phyloP scores from a whole-genome alignment of 371 early-diverging fungal species.

The Chytridium lagenaria region DNA sequence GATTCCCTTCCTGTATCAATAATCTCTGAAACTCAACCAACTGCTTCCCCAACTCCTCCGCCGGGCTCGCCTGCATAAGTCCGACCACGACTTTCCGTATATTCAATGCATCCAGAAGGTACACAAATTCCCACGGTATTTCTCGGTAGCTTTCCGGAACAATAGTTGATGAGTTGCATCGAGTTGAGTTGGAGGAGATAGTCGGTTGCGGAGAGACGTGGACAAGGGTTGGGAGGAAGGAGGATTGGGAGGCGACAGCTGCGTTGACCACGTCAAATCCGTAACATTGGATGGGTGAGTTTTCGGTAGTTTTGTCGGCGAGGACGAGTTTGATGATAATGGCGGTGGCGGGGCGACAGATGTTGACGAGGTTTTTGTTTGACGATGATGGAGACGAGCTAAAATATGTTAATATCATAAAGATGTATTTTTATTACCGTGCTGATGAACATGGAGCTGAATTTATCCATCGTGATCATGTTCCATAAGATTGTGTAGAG shows the following conservation, averaged over 20 bases:
- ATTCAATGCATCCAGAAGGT: slow-evolving; percentile 57
- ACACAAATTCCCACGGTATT: slow-evolving; percentile 58
- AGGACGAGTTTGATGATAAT: slow-evolving; percentile 69
- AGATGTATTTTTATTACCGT: slow-evolving; percentile 45
- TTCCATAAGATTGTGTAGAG: slow-evolving; percentile 71
- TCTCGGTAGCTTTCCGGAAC: slow-evolving; percentile 67
- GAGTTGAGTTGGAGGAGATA: slow-evolving; percentile 71
- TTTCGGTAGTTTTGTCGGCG: slow-evolving; percentile 51
- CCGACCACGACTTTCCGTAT: slow-evolving; percentile 45
- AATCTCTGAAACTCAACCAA: slow-evolving; percentile 73
- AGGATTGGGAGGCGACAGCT: slow-evolving; percentile 59
- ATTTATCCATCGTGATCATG: slow-evolving; percentile 69
- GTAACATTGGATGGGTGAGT: slow-evolving; percentile 52
- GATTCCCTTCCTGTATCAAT: slow-evolving; percentile 62
- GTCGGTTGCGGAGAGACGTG: slow-evolving; percentile 69
- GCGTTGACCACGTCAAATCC: slow-evolving; percentile 60
- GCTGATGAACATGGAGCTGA: slow-evolving; percentile 62
- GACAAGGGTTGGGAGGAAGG: slow-evolving; percentile 64
- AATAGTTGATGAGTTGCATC: slow-evolving; percentile 67
- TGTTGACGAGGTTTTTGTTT: slow-evolving; percentile 70
- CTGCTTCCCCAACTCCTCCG: slow-evolving; percentile 66
- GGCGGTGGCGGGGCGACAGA: slow-evolving; percentile 75
- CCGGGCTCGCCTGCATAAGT: slow-evolving; percentile 67
- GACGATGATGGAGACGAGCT: slow-evolving; percentile 66
- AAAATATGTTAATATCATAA: neutral